phyloP scores from a whole-genome alignment of 2,329 filamentous ascomycete genomes.

The Aspergillus luchuensis region DNA sequence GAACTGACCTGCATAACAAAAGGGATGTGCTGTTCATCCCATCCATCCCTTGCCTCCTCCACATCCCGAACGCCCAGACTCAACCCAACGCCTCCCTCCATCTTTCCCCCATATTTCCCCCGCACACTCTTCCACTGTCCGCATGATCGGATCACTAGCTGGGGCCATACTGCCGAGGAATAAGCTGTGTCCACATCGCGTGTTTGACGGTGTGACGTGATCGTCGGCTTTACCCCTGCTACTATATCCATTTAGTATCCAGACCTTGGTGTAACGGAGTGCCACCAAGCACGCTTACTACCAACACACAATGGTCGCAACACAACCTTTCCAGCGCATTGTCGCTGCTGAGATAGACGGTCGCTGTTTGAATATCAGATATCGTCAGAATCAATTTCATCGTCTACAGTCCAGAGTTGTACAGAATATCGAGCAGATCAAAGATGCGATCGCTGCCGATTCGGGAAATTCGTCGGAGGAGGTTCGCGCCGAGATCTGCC shows the following conservation, averaged over 20 bases:
- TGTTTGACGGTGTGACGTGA: neutral
- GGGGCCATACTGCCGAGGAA: neutral
- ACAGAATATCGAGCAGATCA: constrained; percentile 30
- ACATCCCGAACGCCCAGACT: constrained; percentile 25
- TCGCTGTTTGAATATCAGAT: constrained; percentile 40
- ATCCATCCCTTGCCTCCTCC: constrained; percentile 20
- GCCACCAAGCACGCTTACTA: neutral
- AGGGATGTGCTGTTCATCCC: neutral
- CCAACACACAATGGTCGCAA: constrained; percentile 14
- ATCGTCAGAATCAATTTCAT: constrained; percentile 44
- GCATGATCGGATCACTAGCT: neutral
- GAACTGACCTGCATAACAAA: neutral
- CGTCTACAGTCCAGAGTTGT: constrained; percentile 38
- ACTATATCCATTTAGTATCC: neutral
- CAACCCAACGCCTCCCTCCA: neutral
- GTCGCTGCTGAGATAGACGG: constrained; percentile 42
- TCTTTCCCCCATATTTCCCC: neutral
- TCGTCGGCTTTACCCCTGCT: neutral
- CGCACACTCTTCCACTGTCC: neutral
- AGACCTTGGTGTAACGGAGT: neutral
- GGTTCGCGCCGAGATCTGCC: constrained; percentile 30
- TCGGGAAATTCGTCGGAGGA: constrained; percentile 35
- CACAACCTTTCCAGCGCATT: constrained; percentile 30
- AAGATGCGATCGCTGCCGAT: constrained; percentile 36
- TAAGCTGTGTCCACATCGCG: neutral